Evolutionary conservation across 2,329 filamentous ascomycete genomes (phyloP).

Genomic region (Hansfordia pulvinata): DNA sequence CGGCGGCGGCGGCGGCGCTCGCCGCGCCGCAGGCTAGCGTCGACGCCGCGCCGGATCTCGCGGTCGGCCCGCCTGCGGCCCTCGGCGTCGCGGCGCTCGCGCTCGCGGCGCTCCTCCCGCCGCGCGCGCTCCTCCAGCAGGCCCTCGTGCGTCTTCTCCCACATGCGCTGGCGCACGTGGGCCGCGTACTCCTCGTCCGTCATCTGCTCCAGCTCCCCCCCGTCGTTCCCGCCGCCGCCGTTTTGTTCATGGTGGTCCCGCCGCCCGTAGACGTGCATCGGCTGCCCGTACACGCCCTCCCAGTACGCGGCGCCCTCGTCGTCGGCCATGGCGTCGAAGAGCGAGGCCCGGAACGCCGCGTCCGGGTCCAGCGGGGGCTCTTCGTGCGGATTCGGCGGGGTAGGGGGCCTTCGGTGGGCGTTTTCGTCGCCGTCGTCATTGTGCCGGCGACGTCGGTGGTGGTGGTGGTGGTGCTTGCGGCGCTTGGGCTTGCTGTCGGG

Average conservation of each 20-base stretch:
- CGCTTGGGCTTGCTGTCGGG: slow-evolving; percentile 3
- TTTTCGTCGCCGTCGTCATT: not conserved
- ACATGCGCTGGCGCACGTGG: slow-evolving; percentile 82
- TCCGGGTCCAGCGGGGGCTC: slow-evolving; percentile 46
- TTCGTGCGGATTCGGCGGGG: slow-evolving; percentile 31
- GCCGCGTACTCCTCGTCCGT: slow-evolving; percentile 82
- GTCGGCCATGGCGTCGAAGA: slow-evolving; percentile 94
- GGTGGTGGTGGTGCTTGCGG: slow-evolving; percentile 15
- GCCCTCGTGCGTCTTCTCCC: slow-evolving; percentile 84
- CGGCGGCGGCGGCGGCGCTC: slow-evolving; percentile 45
- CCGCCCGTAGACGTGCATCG: slow-evolving; percentile 80
- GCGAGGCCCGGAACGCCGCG: slow-evolving; percentile 75
- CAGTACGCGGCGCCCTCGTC: slow-evolving; percentile 93
- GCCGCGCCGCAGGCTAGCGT: slow-evolving; percentile 53
- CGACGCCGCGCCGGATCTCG: slow-evolving; percentile 57
- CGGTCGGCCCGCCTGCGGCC: slow-evolving; percentile 41
- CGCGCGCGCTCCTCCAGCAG: slow-evolving; percentile 62
- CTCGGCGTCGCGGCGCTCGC: slow-evolving; percentile 20
- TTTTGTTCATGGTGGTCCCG: slow-evolving; percentile 30
- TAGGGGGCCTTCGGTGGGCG: slow-evolving; percentile 25
- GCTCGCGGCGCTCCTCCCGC: slow-evolving; percentile 33
- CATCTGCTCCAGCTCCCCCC: slow-evolving; percentile 66
- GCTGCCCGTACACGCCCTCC: slow-evolving; percentile 93
- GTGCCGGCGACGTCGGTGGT: slow-evolving; percentile 11
- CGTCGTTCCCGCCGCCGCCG: slow-evolving; percentile 24